Conservation (phyloP, 1,284 basidiomycete genomes). For the Austroboletus novae-zelandiae region DNA sequence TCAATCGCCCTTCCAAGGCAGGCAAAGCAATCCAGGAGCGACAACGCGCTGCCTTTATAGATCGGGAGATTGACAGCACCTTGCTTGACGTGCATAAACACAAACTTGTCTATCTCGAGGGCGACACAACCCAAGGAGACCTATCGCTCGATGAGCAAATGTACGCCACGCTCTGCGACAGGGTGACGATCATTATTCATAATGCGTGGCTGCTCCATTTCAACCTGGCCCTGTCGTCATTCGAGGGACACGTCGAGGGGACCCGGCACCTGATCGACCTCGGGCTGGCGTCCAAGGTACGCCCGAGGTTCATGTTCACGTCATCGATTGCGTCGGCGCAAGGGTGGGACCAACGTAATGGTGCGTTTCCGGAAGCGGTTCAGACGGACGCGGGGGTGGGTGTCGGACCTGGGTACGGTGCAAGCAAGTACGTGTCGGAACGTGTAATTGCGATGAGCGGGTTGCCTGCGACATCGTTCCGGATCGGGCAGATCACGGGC, state of each 20-base stretch:
- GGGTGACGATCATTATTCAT: conserved; percentile 30
- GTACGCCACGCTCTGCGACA: conserved; percentile 22
- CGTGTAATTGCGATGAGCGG: conserved; percentile 20
- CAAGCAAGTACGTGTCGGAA: conserved; percentile 26
- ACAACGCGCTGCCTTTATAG: conserved; percentile 30
- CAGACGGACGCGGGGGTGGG: conserved; percentile 14
- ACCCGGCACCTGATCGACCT: conserved; percentile 34
- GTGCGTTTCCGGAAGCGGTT: conserved; percentile 21
- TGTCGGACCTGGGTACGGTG: conserved; percentile 20
- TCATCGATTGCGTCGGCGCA: conserved; percentile 28
- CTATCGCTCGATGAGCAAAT: conserved; percentile 24
- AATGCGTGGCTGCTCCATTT: conserved; percentile 38
- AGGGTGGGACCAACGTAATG: conserved; percentile 17
- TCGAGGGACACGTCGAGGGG: conserved; percentile 31
- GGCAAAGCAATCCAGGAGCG: conserved; percentile 14
- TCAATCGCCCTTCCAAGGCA: conserved; percentile 28
- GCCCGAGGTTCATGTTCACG: conserved; percentile 32
- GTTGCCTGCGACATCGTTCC: conserved; percentile 17
- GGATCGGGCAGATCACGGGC: conserved; percentile 25
- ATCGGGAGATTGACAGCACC: conserved; percentile 29
- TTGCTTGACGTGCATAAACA: conserved; percentile 26
- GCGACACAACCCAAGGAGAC: conserved; percentile 18
- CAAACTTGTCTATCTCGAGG: conserved; percentile 31
- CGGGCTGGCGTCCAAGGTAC: conserved; percentile 4
- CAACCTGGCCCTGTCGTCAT: conserved; percentile 34